phyloP scores from a whole-genome alignment of 2,329 filamentous ascomycete species.

The Cytospora chrysosperma region DNA sequence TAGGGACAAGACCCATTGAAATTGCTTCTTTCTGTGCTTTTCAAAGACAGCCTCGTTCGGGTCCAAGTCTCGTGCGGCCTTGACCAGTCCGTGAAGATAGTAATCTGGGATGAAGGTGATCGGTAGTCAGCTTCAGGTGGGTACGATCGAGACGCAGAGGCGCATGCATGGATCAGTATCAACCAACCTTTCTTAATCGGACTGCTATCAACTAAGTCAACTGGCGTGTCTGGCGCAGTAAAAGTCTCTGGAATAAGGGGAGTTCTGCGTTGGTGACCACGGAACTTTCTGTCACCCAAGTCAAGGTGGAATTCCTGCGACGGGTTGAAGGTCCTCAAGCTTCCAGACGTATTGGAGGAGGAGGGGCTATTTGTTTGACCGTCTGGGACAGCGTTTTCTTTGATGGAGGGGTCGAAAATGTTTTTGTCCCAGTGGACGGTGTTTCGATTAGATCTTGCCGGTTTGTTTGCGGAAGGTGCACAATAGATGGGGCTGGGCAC shows the following conservation, averaged over 20 bases:
- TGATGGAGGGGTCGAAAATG: neutral
- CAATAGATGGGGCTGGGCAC: neutral
- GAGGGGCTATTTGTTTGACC: neutral
- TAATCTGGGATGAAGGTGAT: neutral
- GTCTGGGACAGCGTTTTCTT: slow-evolving; percentile 17
- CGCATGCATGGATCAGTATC: neutral
- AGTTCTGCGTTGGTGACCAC: slow-evolving; percentile 18
- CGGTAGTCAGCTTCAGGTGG: neutral
- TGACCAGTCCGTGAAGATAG: slow-evolving; percentile 21
- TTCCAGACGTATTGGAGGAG: neutral
- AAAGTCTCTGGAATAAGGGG: slow-evolving; percentile 21
- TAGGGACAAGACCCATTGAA: slow-evolving; percentile 49
- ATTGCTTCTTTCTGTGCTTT: slow-evolving; percentile 49
- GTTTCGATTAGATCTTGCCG: slow-evolving; percentile 7
- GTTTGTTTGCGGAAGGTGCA: neutral
- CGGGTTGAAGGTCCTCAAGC: neutral
- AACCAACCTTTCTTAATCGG: slow-evolving; percentile 10
- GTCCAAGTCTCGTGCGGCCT: slow-evolving; percentile 19
- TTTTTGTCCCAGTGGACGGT: slow-evolving; percentile 22
- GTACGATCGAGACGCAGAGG: neutral
- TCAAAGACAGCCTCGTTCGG: slow-evolving; percentile 36
- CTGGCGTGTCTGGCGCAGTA: slow-evolving; percentile 13
- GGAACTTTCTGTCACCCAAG: slow-evolving; percentile 18
- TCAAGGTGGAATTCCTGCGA: slow-evolving; percentile 6
- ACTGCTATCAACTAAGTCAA: neutral